Base-by-base conservation (phyloP, 441 rosid species). In the Biscutella laevigata region DNA sequence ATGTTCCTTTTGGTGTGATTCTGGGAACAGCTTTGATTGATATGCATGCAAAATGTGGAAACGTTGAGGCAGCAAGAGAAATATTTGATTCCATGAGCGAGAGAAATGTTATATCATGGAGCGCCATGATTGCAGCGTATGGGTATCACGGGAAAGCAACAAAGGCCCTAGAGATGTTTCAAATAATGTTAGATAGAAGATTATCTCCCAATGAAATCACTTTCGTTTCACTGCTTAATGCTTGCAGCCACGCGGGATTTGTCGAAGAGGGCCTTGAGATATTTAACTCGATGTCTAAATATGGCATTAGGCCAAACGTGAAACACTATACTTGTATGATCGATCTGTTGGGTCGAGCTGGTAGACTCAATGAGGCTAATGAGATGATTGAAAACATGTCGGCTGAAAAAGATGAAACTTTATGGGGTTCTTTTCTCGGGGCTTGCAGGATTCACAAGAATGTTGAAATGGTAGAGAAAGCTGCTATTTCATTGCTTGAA, bases 1-100 rank as follows among this genome's bases (percentile, higher is more conserved):
- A 30, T 4, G 35, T 79, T 55, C 53, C 61, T 4, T 34, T 70
- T 27, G 67, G 72, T 54, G 74, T 72, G 24, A 36, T 76, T 21
- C 47, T 79, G 11, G 75, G 69, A 26, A 68, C 80, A 2, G 74
- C 80, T 0, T 20, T 79, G 67, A 71, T 77, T 36, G 78, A 79
- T 64, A 79, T 74, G 82, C 72, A 74, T 21, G 78, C 80, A 3
- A 77, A 77, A 29, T 79, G 85, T 37, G 85, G 85, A 17, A 56
- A 73, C 37, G 20, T 72, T 5, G 60, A 66, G 41, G 56, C 57
- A 4, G 78, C 82, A 1, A 70, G 73, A 60, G 67, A 70, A 32
- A 51, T 76, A 21, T 80, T 80, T 53, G 77, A 73, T 32, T 27
- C 50, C 14, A 72, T 75, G 75, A 53, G 4, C 42, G 72, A 68